Evolutionary conservation across 2,329 filamentous ascomycete genomes (phyloP).

Genomic region (Botrytis squamosa): DNA sequence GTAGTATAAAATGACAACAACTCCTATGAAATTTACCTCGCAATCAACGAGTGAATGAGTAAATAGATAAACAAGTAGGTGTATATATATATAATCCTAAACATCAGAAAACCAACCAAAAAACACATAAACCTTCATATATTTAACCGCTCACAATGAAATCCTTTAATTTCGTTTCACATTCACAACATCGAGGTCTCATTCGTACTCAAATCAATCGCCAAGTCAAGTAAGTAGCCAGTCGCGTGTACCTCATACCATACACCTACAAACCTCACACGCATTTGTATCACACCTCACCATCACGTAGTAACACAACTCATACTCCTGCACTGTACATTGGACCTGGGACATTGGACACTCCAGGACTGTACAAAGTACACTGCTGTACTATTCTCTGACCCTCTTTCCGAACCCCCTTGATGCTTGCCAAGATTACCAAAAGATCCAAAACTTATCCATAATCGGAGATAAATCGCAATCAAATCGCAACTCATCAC

Average conservation of each 20-base stretch:
- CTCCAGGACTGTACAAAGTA: neutral
- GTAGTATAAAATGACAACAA: neutral
- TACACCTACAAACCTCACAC: neutral
- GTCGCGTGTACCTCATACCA: conserved; percentile 12
- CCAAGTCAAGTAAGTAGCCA: neutral
- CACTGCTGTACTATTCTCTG: neutral
- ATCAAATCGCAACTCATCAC: conserved; percentile 4
- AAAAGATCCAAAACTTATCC: neutral
- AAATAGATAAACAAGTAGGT: neutral
- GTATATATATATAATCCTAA: neutral
- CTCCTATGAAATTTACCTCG: too few species aligned
- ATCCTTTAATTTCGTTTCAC: neutral
- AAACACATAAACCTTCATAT: neutral
- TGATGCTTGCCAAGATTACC: conserved; percentile 2
- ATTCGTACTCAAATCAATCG: neutral
- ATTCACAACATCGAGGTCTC: neutral
- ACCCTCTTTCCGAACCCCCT: neutral
- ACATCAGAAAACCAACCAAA: neutral
- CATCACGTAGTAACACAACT: neutral
- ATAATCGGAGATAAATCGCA: neutral
- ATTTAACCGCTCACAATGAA: neutral
- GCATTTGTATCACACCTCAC: neutral
- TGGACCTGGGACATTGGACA: neutral
- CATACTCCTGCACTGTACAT: neutral
- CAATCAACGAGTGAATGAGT: neutral